phyloP scores from a whole-genome alignment of 164 flowering plant species.

The Brasenia schreberi region DNA sequence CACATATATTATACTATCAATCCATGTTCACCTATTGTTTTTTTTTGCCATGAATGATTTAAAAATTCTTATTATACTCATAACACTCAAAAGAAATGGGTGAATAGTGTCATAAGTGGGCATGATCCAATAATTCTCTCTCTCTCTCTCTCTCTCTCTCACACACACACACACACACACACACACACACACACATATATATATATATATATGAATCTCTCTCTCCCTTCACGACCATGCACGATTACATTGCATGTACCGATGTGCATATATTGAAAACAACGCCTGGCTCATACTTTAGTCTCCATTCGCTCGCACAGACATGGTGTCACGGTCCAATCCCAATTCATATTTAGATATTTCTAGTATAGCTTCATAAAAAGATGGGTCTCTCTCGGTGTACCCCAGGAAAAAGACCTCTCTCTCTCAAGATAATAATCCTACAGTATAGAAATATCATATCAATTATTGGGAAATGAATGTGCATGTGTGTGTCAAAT shows the following conservation, averaged over 20 bases:
- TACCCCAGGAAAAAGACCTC: neutral
- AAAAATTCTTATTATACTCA: too few species aligned
- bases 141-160: too few species aligned
- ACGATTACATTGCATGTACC: neutral
- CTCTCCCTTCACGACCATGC: neutral
- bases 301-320: neutral
- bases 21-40: too few species aligned
- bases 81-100: too few species aligned
- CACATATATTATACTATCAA: too few species aligned
- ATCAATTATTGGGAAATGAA: too few species aligned
- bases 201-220: neutral
- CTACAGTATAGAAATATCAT: neutral
- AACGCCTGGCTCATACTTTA: too few species aligned
- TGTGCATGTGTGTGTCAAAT: too few species aligned
- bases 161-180: too few species aligned
- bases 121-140: neutral
- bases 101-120: too few species aligned
- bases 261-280: neutral
- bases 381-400: neutral
- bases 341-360: neutral
- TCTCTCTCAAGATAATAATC: neutral
- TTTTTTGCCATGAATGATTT: too few species aligned
- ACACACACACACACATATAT: too few species aligned
- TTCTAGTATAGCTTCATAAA: neutral
- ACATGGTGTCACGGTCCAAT: neutral